Evolutionary conservation across 2,329 filamentous ascomycete genomes (phyloP).

Genomic region (Calonectria pteridis): DNA sequence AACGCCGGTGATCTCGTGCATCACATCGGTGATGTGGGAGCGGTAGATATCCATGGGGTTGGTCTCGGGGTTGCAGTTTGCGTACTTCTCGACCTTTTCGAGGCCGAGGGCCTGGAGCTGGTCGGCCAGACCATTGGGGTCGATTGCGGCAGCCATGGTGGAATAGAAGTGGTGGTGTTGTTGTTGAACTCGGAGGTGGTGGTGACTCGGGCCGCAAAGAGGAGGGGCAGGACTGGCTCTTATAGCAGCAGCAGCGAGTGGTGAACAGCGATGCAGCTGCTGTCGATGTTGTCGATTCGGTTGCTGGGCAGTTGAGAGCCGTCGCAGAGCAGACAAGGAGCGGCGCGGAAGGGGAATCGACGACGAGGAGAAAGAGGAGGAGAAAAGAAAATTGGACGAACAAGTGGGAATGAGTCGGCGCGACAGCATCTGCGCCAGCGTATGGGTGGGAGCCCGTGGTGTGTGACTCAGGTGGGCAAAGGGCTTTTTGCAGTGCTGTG

Average conservation of each 20-base stretch:
- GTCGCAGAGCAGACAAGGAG: constrained; percentile 28
- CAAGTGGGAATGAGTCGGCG: constrained; percentile 42
- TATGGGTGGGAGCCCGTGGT: constrained; percentile 31
- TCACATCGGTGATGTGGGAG: constrained; percentile 77
- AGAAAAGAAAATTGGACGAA: constrained; percentile 38
- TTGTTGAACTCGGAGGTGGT: not conserved
- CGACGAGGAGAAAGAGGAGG: constrained; percentile 21
- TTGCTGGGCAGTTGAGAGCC: constrained; percentile 12
- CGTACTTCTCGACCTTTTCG: constrained; percentile 52
- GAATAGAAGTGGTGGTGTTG: constrained; percentile 22
- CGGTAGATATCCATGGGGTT: constrained; percentile 87
- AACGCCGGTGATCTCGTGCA: constrained; percentile 77
- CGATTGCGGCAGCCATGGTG: constrained; percentile 34
- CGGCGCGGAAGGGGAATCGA: not conserved
- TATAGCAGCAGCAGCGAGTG: not conserved
- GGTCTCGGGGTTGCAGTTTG: constrained; percentile 72
- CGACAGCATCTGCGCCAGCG: constrained; percentile 42
- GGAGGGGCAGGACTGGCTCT: not conserved
- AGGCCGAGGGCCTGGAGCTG: constrained; percentile 43
- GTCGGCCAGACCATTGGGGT: constrained; percentile 41
- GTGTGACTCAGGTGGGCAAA: constrained; percentile 49
- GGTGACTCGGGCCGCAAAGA: constrained; percentile 12
- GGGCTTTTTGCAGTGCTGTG: constrained; percentile 35
- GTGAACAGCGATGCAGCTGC: not conserved
- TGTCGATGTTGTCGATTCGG: constrained; percentile 17